Evolutionary conservation across 768 basidiomycete genomes (phyloP).

Genomic region (Termitomyces sp.): DNA sequence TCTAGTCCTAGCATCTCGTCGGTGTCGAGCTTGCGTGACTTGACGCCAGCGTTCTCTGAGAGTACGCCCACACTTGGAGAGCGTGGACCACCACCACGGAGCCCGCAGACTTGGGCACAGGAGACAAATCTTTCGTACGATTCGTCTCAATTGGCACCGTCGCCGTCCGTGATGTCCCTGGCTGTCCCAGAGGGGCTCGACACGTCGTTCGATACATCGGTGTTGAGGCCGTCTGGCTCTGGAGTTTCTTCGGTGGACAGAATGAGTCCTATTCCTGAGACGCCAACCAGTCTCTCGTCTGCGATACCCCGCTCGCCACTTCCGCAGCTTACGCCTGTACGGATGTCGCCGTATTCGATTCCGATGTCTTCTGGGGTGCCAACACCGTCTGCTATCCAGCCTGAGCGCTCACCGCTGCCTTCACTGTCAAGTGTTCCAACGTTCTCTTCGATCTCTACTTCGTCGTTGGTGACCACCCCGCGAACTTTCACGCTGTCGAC

Average conservation of each 20-base stretch:
- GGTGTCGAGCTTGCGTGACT: constrained; percentile 31
- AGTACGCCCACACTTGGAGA: constrained; percentile 18
- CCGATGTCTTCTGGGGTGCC: constrained; percentile 22
- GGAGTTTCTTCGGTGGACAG: constrained; percentile 36
- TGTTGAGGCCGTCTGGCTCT: constrained; percentile 58
- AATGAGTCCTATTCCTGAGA: constrained; percentile 40
- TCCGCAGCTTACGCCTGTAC: constrained; percentile 33
- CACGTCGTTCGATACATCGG: constrained; percentile 67
- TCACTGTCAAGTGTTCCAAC: constrained; percentile 2
- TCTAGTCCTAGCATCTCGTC: constrained; percentile 18
- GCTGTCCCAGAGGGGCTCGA: constrained; percentile 58
- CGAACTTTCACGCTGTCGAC: constrained; percentile 4
- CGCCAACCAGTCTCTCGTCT: constrained; percentile 24
- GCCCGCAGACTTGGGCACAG: constrained; percentile 45
- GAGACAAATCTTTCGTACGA: constrained; percentile 71
- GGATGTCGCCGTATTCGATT: constrained; percentile 26
- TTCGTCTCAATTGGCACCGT: constrained; percentile 67
- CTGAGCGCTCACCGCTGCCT: neutral
- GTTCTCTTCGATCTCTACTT: constrained; percentile 2
- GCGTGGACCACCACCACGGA: constrained; percentile 29
- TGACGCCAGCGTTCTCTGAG: constrained; percentile 36
- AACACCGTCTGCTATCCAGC: constrained; percentile 28
- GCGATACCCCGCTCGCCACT: constrained; percentile 26
- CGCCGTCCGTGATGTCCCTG: constrained; percentile 52
- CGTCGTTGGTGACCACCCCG: constrained; percentile 8